Base-by-base conservation (phyloP, 805 yeast genomes). In the Phaffomyces antillensis region DNA sequence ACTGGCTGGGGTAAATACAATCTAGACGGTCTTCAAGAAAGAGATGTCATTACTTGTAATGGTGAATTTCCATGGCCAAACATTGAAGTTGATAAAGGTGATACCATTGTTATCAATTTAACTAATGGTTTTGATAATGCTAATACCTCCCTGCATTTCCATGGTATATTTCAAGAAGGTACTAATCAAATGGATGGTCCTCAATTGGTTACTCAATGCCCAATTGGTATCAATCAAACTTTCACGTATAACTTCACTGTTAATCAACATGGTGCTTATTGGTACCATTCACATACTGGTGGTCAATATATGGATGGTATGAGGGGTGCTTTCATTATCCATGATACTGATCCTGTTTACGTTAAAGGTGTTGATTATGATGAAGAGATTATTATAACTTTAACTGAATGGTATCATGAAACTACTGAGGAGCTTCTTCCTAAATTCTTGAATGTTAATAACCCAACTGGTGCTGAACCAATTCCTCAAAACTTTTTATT, bases 381-480 rank as follows among this genome's bases (percentile, higher is more conserved):
- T 61, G 93, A 86, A 62, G 96, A 90, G 57, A 71, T 79, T 18
- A 64, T 75, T 15, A 60, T 91, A 49, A 67, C 85, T 9, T 55
- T 93, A 37, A 71, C 84, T 40, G 99, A 93, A 59, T 90, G 96
- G 95, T 93, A 93, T 69, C 96, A 88, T 62, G 73, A 59, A 11
- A 44, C 58, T 5, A 72, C 82, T 30, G 68, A 70, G 24, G 77
- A 65, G 34, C 69, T 84, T 53, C 67, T 62, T 18, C 68, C 73
- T 16, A 47, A 55, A 33, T 90, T 93, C 69, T 61, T 89, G 71
- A 77, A 68, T 52, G 62, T 81, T 50, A 81, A 73, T 70, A 93
- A 93, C 66, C 99, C 99, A 47, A 87, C 96, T 10, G 99, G 99
- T 60, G 96, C 98, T 37, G 99, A 93, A 69, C 99, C 99, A 42